Evolutionary conservation across 2,329 filamentous ascomycete species (phyloP), one percentile per base, ranked within the genome.

Genomic region (Orbilia blumenaviensis): DNA sequence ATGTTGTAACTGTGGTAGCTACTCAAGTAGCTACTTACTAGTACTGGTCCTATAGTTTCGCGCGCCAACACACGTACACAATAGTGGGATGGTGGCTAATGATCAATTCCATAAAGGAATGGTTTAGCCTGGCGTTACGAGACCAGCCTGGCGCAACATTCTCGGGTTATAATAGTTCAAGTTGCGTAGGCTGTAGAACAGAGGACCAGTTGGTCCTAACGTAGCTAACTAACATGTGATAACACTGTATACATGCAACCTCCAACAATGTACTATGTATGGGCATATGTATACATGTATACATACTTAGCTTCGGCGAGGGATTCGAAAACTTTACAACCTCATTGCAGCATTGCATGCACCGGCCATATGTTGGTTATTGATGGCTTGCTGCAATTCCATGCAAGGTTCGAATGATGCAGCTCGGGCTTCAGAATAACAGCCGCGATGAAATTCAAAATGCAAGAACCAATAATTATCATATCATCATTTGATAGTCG

Each of bases 401-500:
- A 71, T 71, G 66, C 66, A 63, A 68, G 42, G 66, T 62, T 62
- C 44, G 41, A 29, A 62, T 44, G 18, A n/a, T 71, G 66, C 66
- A 71, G 16, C 41, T 62, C 50, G 29, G 16, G 16, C 50, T 50
- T 25, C 10, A 68, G 44, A 44, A 46, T 41, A 63, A 71, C 66
- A 71, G 56, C 66, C 66, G 66, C 56, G 54, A 63, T 14, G 46
- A 68, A 50, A 68, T 27, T 54, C 32, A 56, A 52, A 62, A 56
- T 62, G 36, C 42, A 32, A 21, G 9, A 44, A 25, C 34, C 52
- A 36, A 34, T 36, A 60, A 42, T 14, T 18, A 44, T n/a, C 21
- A 32, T 21, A 21, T 32, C 50, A 71, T 71, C 66, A 56, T 71
- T 71, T 71, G 66, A 71, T 71, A 71, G 66, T 71, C 66, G 56